Base-by-base conservation (phyloP, 352 stramenopile genomes). In the Pythium periplocum region DNA sequence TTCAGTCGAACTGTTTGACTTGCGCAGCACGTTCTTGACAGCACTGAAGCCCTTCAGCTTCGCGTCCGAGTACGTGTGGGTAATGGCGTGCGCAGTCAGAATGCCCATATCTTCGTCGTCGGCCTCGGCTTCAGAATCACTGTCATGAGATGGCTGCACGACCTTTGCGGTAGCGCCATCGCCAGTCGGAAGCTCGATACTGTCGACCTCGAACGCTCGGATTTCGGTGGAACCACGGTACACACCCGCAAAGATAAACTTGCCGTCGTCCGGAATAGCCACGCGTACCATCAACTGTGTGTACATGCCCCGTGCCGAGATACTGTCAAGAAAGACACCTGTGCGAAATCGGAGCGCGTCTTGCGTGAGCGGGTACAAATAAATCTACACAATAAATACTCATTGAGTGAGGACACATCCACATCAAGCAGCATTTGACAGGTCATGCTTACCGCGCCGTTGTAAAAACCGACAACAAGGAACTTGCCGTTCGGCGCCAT, bases 221-320 rank as follows among this genome's bases (percentile, higher is more conserved):
- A 94, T 93, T 48, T 93, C 84, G n/a, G 80, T 94, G 12, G 84
- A 93, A 7, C 84, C 84, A 30, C 82, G 76, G 49, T 94, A 93
- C 0, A 94, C 82, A 2, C 84, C 84, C 3, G 84, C 84, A 49
- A 94, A 94, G 52, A 93, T 90, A 53, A 93, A 94, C 48, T 81
- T 85, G 45, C 82, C 81, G 48, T 93, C 78, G 2, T 87, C 72
- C 0, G 81, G 81, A 48, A 93, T 68, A 2, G 80, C 64, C 4
- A 93, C 81, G 6, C 78, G 82, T 40, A 93, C 75, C 66, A 87
- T 87, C 5, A 93, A 71, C 64, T 90, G 77, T 8, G 81, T 93
- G 57, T 92, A 90, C 73, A 93, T 87, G 48, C 77, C 81, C 4
- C 81, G 73, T 12, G 83, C 71, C 17, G 83, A 74, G 53, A 93